phyloP scores from a whole-genome alignment of 805 yeast species.

The Cyberlindnera meyerae region DNA sequence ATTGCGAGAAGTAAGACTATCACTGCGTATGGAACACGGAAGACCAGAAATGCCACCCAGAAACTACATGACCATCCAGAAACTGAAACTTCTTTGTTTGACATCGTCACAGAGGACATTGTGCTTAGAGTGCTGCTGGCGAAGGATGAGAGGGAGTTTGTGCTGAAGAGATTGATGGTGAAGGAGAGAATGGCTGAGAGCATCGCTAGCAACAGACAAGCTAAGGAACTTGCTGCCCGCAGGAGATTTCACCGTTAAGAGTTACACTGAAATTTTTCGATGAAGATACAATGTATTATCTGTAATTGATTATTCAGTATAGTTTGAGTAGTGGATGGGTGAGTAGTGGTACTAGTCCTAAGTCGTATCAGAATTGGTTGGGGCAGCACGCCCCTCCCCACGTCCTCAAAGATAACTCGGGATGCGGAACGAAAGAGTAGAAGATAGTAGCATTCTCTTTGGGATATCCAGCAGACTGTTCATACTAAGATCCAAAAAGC shows the following conservation, averaged over 20 bases:
- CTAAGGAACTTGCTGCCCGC: slow-evolving; percentile 22
- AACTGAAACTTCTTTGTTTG: slow-evolving; percentile 36
- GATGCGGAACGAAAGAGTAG: too few relatives aligned
- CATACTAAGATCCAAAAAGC: too few relatives aligned
- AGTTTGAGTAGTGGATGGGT: too few relatives aligned
- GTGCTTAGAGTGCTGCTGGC: slow-evolving; percentile 67
- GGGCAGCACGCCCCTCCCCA: too few relatives aligned
- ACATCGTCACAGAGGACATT: slow-evolving; percentile 54
- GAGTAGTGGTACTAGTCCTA: too few relatives aligned
- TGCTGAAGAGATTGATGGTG: slow-evolving; percentile 53
- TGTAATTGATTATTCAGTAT: too few relatives aligned
- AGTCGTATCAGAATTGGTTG: too few relatives aligned
- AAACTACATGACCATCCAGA: slow-evolving; percentile 35
- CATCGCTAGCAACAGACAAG: slow-evolving; percentile 30
- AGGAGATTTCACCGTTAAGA: neutral
- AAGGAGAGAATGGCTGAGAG: slow-evolving; percentile 43
- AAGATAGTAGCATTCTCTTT: too few relatives aligned
- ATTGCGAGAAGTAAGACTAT: slow-evolving; percentile 63
- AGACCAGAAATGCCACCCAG: slow-evolving; percentile 44
- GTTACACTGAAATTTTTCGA: too few relatives aligned
- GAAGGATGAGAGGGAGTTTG: slow-evolving; percentile 56
- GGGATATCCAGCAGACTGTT: too few relatives aligned
- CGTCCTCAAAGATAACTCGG: too few relatives aligned
- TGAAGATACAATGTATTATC: neutral
- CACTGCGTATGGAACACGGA: slow-evolving; percentile 64